phyloP scores from a whole-genome alignment of 2,329 filamentous ascomycete genomes.

The Bertia moriformis region DNA sequence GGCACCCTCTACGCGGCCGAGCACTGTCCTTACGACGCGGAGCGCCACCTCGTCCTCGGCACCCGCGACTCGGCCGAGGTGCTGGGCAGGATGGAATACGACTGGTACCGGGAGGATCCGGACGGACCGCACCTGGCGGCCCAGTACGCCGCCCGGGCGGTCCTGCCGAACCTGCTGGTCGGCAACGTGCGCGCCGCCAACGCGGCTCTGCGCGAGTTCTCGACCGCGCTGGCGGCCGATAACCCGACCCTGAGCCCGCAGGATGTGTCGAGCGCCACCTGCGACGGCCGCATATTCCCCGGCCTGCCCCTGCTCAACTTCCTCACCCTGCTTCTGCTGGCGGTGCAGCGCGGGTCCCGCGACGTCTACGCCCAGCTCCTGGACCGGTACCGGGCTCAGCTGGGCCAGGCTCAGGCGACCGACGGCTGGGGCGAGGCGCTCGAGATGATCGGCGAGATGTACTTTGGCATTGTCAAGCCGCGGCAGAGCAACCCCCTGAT shows the following conservation, averaged over 20 bases:
- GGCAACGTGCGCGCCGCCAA: constrained; percentile 86
- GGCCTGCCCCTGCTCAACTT: constrained; percentile 92
- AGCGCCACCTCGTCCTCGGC: constrained; percentile 75
- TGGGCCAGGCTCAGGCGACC: constrained; percentile 68
- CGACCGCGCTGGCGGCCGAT: constrained; percentile 42
- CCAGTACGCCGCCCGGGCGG: constrained; percentile 69
- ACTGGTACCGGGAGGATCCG: constrained; percentile 69
- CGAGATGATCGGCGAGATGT: constrained; percentile 85
- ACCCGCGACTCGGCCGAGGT: constrained; percentile 76
- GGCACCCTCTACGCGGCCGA: constrained; percentile 85
- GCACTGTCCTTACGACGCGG: constrained; percentile 82
- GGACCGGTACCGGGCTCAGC: constrained; percentile 64
- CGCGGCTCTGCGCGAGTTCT: constrained; percentile 66
- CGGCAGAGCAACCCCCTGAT: constrained; percentile 82
- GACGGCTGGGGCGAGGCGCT: constrained; percentile 69
- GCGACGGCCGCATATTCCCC: constrained; percentile 72
- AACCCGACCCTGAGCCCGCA: constrained; percentile 54
- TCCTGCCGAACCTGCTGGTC: constrained; percentile 79
- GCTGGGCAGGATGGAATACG: constrained; percentile 72
- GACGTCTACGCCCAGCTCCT: constrained; percentile 73
- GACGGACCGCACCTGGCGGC: constrained; percentile 80
- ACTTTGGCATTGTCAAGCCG: constrained; percentile 82
- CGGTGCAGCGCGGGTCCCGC: constrained; percentile 63
- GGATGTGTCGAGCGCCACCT: constrained; percentile 60
- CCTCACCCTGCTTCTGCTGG: constrained; percentile 68